Evolutionary conservation across 176 grass and related monocot species (phyloP).

Genomic region (Rhynchospora breviuscula): DNA sequence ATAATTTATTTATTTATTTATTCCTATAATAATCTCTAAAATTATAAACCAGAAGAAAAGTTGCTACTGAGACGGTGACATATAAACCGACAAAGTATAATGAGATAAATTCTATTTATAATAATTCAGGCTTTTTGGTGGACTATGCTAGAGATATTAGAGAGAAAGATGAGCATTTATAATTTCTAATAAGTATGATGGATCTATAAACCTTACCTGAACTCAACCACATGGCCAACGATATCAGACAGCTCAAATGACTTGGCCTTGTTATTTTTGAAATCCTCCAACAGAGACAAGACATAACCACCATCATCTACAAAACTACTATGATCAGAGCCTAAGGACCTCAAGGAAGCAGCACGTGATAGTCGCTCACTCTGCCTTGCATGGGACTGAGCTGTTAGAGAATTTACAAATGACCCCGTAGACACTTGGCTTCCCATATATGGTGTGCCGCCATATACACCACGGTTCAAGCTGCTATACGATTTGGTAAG

Average conservation of each 20-base stretch:
- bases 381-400: constrained; percentile 56
- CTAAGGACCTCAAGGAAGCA: constrained; percentile 44
- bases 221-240: constrained; percentile 78
- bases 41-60: neutral
- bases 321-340: constrained; percentile 51
- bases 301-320: constrained; percentile 46
- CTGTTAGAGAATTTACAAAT: constrained; percentile 39
- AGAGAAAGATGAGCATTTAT: neutral
- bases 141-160: neutral
- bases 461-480: constrained; percentile 61
- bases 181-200: neutral
- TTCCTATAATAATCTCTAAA: neutral
- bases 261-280: constrained; percentile 87
- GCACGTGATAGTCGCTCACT: constrained; percentile 45
- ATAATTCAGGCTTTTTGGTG: neutral
- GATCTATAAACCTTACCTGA: constrained; percentile 59
- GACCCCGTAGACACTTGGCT: constrained; percentile 39
- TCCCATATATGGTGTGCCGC: constrained; percentile 47
- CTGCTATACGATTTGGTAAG: constrained; percentile 50
- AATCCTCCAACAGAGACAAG: constrained; percentile 93
- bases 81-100: neutral
- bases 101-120: neutral
- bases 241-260: constrained; percentile 92
- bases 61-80: neutral
- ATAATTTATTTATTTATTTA: neutral